Evolutionary conservation across 345 rosid genomes (phyloP), one percentile per base, ranked within the genome.

Genomic region (Aquilaria sinensis): DNA sequence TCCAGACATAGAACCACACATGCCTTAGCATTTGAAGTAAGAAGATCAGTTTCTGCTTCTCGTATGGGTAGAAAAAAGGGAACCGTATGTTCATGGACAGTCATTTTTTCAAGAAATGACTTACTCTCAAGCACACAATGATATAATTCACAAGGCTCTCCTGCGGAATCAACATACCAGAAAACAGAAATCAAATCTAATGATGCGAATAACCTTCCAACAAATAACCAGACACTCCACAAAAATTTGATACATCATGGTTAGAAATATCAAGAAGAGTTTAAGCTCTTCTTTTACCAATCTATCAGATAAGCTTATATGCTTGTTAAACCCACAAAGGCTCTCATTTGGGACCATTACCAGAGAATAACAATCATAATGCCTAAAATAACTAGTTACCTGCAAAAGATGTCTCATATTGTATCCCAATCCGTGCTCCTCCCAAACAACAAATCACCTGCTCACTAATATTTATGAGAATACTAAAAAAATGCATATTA

Each of bases 91-190:
- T 94, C 96, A 63, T 73, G 81, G 72, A 94, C 95, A 33, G 81
- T 86, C 99, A 94, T 88, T 79, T 85, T 94, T 70, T 94, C 95
- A 64, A 94, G 82, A 75, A 94, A 94, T 60, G 97, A 94, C 77
- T 83, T 90, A 79, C 96, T 94, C 70, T 88, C 92, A 64, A 94
- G 90, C 70, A 94, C 89, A 71, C 91, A 77, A 69, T 94, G 96
- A 74, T 86, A 90, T 65, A 80, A 56, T 71, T 90, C 97, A 65
- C 89, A 88, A 65, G 85, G 86, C 67, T 94, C 97, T 60, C 96
- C 99, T 90, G 74, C 57, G 73, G 67, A 74, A 56, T 31, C 53
- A 58, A 49, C 15, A n/a, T 41, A 47, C 37, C 16, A 54, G 34
- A 15, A 41, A 54, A 30, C 29, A 54, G 32, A 45, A 45, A 43